phyloP scores from a whole-genome alignment of 805 yeast species.

The Barnettozyma vustinii region DNA sequence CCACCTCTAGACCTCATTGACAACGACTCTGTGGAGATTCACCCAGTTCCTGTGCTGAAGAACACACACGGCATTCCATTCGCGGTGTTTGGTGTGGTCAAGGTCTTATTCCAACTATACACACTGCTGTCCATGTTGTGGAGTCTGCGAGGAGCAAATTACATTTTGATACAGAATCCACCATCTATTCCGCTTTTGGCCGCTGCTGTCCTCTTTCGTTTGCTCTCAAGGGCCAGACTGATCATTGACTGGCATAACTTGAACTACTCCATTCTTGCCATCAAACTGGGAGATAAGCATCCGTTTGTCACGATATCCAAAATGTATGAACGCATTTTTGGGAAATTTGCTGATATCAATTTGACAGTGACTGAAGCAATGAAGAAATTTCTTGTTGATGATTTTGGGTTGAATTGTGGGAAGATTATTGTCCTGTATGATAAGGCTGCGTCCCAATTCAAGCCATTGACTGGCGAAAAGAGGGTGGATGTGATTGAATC shows the following conservation, averaged over 20 bases:
- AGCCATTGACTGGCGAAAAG: slow-evolving; percentile 37
- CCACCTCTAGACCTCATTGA: slow-evolving; percentile 48
- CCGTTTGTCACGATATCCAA: slow-evolving; percentile 57
- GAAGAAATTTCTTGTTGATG: slow-evolving; percentile 51
- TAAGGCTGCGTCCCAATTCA: slow-evolving; percentile 70
- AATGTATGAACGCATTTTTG: slow-evolving; percentile 57
- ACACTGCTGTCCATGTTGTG: slow-evolving; percentile 45
- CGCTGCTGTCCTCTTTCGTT: slow-evolving; percentile 50
- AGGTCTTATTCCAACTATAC: slow-evolving; percentile 53
- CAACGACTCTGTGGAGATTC: slow-evolving; percentile 47
- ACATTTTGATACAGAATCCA: slow-evolving; percentile 80
- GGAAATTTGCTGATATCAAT: slow-evolving; percentile 62
- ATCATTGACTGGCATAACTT: slow-evolving; percentile 96
- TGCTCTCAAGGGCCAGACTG: slow-evolving; percentile 50
- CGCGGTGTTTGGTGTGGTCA: slow-evolving; percentile 48
- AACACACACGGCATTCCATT: slow-evolving; percentile 44
- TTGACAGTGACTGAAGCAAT: slow-evolving; percentile 76
- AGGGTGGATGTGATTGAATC: slow-evolving; percentile 29
- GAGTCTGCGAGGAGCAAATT: slow-evolving; percentile 55
- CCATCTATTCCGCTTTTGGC: slow-evolving; percentile 84
- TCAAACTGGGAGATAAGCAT: slow-evolving; percentile 49
- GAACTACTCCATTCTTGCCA: slow-evolving; percentile 74
- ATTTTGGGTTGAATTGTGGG: slow-evolving; percentile 46
- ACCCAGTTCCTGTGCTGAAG: slow-evolving; percentile 36
- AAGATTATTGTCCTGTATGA: slow-evolving; percentile 71